A percentile compares a stretch with the other conserved stretches of the same genome.
phyloP scores from a whole-genome alignment of 2,329 filamentous ascomycete genomes.

The Balansia obtecta region DNA sequence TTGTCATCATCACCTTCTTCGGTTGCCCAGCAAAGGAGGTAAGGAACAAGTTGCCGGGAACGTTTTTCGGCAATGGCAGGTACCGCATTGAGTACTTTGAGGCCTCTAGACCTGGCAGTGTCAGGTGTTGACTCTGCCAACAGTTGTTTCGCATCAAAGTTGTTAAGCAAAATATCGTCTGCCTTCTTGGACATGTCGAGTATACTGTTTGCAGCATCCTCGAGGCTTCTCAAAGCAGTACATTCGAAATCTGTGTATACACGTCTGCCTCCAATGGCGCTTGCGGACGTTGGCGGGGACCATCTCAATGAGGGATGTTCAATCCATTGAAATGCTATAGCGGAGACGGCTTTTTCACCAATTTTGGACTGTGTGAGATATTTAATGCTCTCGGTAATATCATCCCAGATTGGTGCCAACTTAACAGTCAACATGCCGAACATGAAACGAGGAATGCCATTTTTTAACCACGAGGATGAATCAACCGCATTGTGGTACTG shows the following conservation, averaged over 20 bases:
- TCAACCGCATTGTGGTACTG: constrained; percentile 47
- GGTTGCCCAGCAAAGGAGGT: constrained; percentile 71
- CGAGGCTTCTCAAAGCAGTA: constrained; percentile 54
- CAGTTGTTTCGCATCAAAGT: constrained; percentile 53
- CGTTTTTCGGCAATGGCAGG: constrained; percentile 74
- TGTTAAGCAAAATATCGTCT: constrained; percentile 44
- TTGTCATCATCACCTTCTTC: constrained; percentile 30
- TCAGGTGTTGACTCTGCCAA: constrained; percentile 35
- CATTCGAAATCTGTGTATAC: constrained; percentile 72
- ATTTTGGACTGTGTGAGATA: constrained; percentile 56
- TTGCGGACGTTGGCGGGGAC: constrained; percentile 29
- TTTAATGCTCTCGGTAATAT: constrained; percentile 63
- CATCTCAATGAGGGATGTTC: constrained; percentile 42
- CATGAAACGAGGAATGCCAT: constrained; percentile 67
- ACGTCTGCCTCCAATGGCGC: constrained; percentile 20
- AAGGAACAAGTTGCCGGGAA: constrained; percentile 73
- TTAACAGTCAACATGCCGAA: constrained; percentile 84
- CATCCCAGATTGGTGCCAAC: constrained; percentile 78
- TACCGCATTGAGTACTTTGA: constrained; percentile 63
- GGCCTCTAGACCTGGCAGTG: constrained; percentile 60
- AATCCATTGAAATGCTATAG: constrained; percentile 70
- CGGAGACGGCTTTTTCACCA: constrained; percentile 61
- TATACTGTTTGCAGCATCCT: constrained; percentile 36
- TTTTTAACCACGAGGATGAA: constrained; percentile 51
- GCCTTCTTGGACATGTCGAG: constrained; percentile 41